Conservation (phyloP, 768 basidiomycete genomes). For the Nevesoporus exiguus region DNA sequence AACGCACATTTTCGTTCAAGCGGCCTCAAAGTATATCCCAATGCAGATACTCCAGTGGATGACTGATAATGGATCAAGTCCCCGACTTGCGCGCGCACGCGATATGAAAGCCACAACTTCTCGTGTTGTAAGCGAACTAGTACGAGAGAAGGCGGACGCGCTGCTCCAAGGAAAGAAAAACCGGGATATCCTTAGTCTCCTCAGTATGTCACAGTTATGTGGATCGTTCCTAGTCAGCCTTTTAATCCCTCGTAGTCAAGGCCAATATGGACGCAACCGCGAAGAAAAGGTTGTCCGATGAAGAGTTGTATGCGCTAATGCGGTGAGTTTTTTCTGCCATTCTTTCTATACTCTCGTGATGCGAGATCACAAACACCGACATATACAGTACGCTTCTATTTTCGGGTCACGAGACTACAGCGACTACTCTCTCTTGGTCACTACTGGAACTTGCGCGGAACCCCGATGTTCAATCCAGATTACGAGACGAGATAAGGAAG, state of each 20-base stretch:
- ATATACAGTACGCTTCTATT: slow-evolving; percentile 39
- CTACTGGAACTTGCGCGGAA: slow-evolving; percentile 57
- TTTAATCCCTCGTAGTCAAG: background rate
- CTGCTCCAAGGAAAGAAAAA: slow-evolving; percentile 11
- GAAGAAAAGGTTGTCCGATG: slow-evolving; percentile 13
- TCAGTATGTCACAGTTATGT: slow-evolving; percentile 31
- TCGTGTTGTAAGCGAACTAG: background rate
- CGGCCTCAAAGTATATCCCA: slow-evolving; percentile 7
- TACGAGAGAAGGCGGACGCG: slow-evolving; percentile 5
- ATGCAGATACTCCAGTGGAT: background rate
- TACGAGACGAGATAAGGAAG: slow-evolving; percentile 39
- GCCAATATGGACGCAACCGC: slow-evolving; percentile 1
- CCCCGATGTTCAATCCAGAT: slow-evolving; percentile 52
- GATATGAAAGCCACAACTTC: background rate
- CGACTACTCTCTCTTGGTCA: slow-evolving; percentile 47
- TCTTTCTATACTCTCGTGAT: background rate
- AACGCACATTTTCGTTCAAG: slow-evolving; percentile 6
- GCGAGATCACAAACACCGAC: background rate
- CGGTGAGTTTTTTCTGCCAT: slow-evolving; percentile 7
- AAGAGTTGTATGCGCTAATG: slow-evolving; percentile 13
- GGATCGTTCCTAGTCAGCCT: background rate
- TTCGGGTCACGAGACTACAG: slow-evolving; percentile 57
- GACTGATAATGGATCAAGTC: background rate
- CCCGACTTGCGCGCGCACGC: background rate
- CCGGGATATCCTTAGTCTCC: slow-evolving; percentile 26